These are phyloP conservation scores for Exophiala sp. DNA, from an alignment of 2,329 filamentous ascomycete species.

Conservation along the genomic window DNA sequence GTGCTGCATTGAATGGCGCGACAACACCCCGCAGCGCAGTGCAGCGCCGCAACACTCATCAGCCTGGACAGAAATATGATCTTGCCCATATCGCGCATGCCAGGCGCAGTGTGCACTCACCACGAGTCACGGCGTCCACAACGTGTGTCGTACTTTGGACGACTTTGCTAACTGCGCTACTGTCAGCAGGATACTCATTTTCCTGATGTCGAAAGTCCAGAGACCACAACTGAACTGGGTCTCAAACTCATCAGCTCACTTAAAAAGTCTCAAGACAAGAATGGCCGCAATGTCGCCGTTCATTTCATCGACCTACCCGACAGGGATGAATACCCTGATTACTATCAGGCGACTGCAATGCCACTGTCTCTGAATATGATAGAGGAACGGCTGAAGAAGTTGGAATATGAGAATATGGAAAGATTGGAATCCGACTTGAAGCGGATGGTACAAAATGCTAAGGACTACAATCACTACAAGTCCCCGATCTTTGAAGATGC, in stretches of 20 bases:
- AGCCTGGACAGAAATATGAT: constrained; percentile 2
- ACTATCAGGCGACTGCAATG: constrained; percentile 72
- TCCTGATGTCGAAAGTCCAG: constrained; percentile 53
- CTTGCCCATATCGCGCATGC: constrained; percentile 7
- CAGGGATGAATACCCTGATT: constrained; percentile 55
- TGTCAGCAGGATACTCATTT: constrained; percentile 27
- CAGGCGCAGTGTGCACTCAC: background rate
- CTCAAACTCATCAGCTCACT: constrained; percentile 71
- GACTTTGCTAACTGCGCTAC: constrained; percentile 11
- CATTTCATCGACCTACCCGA: constrained; percentile 72
- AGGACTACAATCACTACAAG: constrained; percentile 73
- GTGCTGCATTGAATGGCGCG: constrained; percentile 1
- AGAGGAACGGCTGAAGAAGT: constrained; percentile 67
- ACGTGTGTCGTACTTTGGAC: background rate
- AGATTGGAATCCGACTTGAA: constrained; percentile 81
- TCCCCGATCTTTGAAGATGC: constrained; percentile 77
- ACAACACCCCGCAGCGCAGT: background rate
- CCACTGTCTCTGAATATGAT: constrained; percentile 76
- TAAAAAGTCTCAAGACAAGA: constrained; percentile 75
- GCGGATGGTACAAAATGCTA: constrained; percentile 82
- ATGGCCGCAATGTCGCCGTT: constrained; percentile 69
- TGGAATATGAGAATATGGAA: constrained; percentile 67
- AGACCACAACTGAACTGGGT: constrained; percentile 69
- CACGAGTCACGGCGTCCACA: constrained; percentile 3
- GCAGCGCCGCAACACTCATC: constrained; percentile 6